A percentile compares a stretch with the other conserved stretches of the same genome.
Evolutionary conservation across 306 rosid species (phyloP).

Genomic region (Vachellia pachyceras): DNA sequence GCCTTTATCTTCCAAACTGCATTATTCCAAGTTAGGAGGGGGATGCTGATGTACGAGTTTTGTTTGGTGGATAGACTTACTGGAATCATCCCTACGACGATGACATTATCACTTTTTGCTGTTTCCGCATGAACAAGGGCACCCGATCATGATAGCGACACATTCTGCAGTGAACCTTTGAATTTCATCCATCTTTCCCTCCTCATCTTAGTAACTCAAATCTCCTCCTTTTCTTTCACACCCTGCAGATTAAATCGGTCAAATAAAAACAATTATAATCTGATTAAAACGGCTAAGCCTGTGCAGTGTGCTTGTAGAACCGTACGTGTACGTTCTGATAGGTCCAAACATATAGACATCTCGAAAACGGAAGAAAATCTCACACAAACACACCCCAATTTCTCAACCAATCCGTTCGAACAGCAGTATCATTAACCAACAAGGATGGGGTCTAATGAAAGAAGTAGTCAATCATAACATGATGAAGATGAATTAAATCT

Average conservation of each 20-base stretch:
- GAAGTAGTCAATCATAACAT: no score
- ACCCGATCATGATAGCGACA: not conserved
- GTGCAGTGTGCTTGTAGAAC: no score
- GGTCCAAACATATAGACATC: not conserved
- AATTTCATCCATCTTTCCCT: not conserved
- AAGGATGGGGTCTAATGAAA: no score
- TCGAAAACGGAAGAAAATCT: not conserved
- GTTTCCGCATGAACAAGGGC: slow-evolving; percentile 10
- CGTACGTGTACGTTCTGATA: no score
- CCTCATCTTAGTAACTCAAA: not conserved
- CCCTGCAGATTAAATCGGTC: not conserved
- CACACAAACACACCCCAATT: not conserved
- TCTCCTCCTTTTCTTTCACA: not conserved
- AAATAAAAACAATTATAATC: not conserved
- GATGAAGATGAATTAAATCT: no score
- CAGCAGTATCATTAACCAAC: no score
- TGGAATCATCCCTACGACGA: not conserved
- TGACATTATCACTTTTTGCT: not conserved
- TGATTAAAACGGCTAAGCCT: not conserved
- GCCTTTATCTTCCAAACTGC: slow-evolving; percentile 4
- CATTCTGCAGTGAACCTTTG: not conserved
- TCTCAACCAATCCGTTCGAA: not conserved
- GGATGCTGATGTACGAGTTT: not conserved
- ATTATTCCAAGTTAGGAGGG: slow-evolving; percentile 19
- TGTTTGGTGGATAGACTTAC: slow-evolving; percentile 19